Evolutionary conservation across 2,329 filamentous ascomycete genomes (phyloP), one percentile per base, ranked within the genome.

Genomic region (Pseudofabraea citricarpa): DNA sequence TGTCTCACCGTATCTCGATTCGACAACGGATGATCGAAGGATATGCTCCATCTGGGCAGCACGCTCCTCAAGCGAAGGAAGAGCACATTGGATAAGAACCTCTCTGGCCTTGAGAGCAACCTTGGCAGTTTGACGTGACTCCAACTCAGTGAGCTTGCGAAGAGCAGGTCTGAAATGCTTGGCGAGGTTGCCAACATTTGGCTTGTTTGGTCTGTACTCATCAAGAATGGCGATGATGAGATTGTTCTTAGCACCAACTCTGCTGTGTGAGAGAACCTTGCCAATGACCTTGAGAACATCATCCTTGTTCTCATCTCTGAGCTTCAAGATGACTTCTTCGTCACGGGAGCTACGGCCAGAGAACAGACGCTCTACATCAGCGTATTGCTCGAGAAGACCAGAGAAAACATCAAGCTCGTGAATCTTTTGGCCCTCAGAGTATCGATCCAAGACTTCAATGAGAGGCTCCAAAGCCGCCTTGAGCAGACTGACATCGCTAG

Each of bases 41-140:
- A 98, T 98, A 67, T 97, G 91, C 73, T 97, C 93, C 91, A 98
- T 96, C 72, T 98, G 93, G 6, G 85, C 79, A 20, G 87, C 87
- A 56, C 93, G 85, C 75, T 98, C 93, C 67, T 97, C 93, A 16
- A 98, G 75, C 3, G 93, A 98, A 15, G 93, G 93, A 64, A 98
- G 79, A 42, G 93, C 90, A 63, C 90, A 96, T 69, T 97, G 93
- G 52, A 98, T 98, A 59, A 98, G 83, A 40, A 97, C 85, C 71
- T 98, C 93, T 62, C 93, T 87, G 36, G 93, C 91, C 76, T 98
- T 98, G 54, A 98, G 78, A 0, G 91, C 89, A 32, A 98, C 91
- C 81, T 97, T 98, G 53, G 91, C 88, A 9, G 91, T 77, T 61
- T 72, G 81, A 70, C 70, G 87, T 9, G 84, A 90, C 68, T 95